These are phyloP conservation scores for Septoria linicola DNA, from an alignment of 2,329 filamentous ascomycete species.

Conservation along the genomic window DNA sequence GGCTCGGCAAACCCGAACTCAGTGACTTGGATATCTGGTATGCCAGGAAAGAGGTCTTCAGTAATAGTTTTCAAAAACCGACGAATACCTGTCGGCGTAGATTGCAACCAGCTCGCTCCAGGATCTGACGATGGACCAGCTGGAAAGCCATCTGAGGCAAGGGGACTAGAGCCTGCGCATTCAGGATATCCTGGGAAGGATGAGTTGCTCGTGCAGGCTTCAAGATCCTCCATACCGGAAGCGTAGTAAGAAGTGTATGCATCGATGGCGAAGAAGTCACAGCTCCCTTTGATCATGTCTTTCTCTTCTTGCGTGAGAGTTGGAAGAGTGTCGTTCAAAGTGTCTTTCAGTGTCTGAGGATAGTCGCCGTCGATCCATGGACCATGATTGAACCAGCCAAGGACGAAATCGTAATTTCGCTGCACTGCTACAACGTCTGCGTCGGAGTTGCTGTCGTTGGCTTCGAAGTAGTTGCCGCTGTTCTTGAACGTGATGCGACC, in stretches of 20 bases:
- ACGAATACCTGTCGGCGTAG: slow-evolving; percentile 39
- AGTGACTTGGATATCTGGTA: slow-evolving; percentile 41
- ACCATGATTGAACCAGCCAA: slow-evolving; percentile 47
- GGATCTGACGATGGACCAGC: slow-evolving; percentile 43
- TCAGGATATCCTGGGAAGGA: slow-evolving; percentile 44
- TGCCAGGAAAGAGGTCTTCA: slow-evolving; percentile 43
- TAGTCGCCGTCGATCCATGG: slow-evolving; percentile 49
- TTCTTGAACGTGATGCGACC: slow-evolving; percentile 42
- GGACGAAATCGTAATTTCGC: slow-evolving; percentile 41
- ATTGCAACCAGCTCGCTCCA: slow-evolving; percentile 39
- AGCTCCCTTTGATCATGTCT: slow-evolving; percentile 34
- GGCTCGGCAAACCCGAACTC: slow-evolving; percentile 43
- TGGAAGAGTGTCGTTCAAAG: slow-evolving; percentile 37
- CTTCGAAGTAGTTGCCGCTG: slow-evolving; percentile 40
- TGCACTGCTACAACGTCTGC: slow-evolving; percentile 39
- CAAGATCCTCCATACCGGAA: slow-evolving; percentile 39
- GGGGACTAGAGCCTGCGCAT: slow-evolving; percentile 38
- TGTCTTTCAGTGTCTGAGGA: slow-evolving; percentile 40
- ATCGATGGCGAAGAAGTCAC: slow-evolving; percentile 42
- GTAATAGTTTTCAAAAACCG: slow-evolving; percentile 39
- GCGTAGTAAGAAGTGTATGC: slow-evolving; percentile 40
- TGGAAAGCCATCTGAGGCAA: slow-evolving; percentile 46
- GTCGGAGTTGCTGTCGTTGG: slow-evolving; percentile 38
- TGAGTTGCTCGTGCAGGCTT: slow-evolving; percentile 44
- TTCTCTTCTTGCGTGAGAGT: slow-evolving; percentile 38